Base-by-base conservation (phyloP, 1,284 basidiomycete species). In the Fomitiporia mediterranea region DNA sequence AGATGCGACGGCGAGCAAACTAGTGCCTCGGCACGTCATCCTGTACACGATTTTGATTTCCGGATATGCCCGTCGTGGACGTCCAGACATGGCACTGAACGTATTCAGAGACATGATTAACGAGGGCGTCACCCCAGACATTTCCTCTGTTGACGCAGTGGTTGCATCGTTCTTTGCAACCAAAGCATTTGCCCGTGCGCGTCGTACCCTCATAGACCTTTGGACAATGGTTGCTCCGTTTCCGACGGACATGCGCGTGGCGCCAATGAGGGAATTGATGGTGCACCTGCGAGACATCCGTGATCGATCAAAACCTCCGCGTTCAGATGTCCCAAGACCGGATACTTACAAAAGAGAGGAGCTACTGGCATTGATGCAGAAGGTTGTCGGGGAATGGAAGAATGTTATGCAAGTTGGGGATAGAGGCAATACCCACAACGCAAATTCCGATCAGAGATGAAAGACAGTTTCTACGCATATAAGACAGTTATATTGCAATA, bases 1-100 rank as follows among this genome's bases (percentile, higher is more conserved):
- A 54, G 67, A 76, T 15, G 82, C 83, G 28, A 64, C 67, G 42
- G 66, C 70, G 40, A 71, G 74, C 3, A 82, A 82, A 15, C 67
- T 84, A 19, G 37, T 42, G 15, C n/a, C 53, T 19, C 34, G 9
- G 15, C 34, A 34, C 50, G 76, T 80, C 17, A 77, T 83, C 50
- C 80, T 87, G 77, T 86, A 82, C 71, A 91, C 88, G 19, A 82
- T 85, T 60, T 74, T 91, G 61, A 82, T 91, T 59, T 72, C 73
- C 27, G 86, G 83, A 2, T 78, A 85, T 67, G 84, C 79, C 17
- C 79, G 79, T 34, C 72, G 72, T 56, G 76, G 79, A n/a, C 71
- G 81, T 38, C 78, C 86, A 5, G 68, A 70, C 2, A 65, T 69
- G 19, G 85, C 86, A 1, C 69, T 81, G 62, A 71, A 69, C 34